phyloP scores from a whole-genome alignment of 257 asterid genomes.

The Henckelia pumila region DNA sequence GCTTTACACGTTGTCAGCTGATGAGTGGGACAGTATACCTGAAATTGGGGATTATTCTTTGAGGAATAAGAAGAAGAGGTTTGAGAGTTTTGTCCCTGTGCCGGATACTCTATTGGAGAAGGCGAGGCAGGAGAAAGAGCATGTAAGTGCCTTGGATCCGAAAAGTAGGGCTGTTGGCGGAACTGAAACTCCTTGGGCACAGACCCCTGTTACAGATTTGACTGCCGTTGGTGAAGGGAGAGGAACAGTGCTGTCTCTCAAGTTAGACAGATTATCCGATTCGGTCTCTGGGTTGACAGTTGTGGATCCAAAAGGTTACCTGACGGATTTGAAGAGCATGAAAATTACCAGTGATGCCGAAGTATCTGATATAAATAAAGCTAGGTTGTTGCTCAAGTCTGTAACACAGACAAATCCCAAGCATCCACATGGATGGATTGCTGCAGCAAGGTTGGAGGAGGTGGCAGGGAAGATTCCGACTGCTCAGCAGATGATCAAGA shows the following conservation, averaged over 20 bases:
- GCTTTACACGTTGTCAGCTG: conserved; percentile 49
- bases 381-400: conserved; percentile 74
- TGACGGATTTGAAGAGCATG: conserved; percentile 95
- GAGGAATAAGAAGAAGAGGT: conserved; percentile 84
- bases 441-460: conserved; percentile 96
- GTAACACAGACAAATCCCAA: conserved; percentile 84
- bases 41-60: conserved; percentile 82
- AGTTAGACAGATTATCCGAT: conserved; percentile 80
- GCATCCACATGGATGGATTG: conserved; percentile 98
- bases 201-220: conserved; percentile 88
- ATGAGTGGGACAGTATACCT: conserved; percentile 90
- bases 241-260: conserved; percentile 83
- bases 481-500: conserved; percentile 66
- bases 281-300: conserved; percentile 84
- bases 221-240: conserved; percentile 98
- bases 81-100: conserved; percentile 87
- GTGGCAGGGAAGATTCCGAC: conserved; percentile 80
- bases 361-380: conserved; percentile 90
- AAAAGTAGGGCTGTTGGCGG: conserved; percentile 82
- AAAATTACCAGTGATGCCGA: conserved; percentile 89
- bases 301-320: conserved; percentile 94
- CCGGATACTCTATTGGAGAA: conserved; percentile 87
- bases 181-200: conserved; percentile 84
- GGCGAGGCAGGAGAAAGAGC: conserved; percentile 93
- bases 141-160: conserved; percentile 85